phyloP scores from a whole-genome alignment of 306 rosid genomes.

The Acacia acuminata region DNA sequence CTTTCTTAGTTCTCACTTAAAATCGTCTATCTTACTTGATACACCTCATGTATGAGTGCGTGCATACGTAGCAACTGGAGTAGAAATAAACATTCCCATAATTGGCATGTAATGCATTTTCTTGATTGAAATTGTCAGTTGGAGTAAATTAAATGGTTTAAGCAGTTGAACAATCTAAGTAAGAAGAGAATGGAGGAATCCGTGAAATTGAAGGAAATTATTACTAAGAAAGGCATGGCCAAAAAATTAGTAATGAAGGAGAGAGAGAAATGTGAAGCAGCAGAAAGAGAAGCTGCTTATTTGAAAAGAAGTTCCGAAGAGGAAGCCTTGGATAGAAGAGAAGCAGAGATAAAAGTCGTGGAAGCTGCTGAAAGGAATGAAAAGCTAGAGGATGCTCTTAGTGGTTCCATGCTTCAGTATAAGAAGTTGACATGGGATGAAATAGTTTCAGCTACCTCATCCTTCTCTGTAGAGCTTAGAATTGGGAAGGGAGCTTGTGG shows the following conservation, averaged over 20 bases:
- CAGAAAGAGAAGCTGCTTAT: slow-evolving; percentile 56
- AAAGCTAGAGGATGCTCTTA: slow-evolving; percentile 72
- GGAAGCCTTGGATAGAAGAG: slow-evolving; percentile 71
- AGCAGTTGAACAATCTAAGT: too few species aligned
- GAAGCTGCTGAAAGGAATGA: slow-evolving; percentile 64
- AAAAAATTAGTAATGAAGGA: slow-evolving; percentile 52
- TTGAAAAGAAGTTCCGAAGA: slow-evolving; percentile 65
- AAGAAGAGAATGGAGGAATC: slow-evolving; percentile 57
- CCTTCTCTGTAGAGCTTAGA: slow-evolving; percentile 79
- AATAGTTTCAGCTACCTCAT: slow-evolving; percentile 76
- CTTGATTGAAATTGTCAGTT: not conserved
- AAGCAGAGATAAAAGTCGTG: slow-evolving; percentile 63
- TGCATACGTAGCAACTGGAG: not conserved
- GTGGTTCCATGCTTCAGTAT: slow-evolving; percentile 58
- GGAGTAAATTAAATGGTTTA: too few species aligned
- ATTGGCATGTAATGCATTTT: slow-evolving; percentile 10
- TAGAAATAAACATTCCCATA: not conserved
- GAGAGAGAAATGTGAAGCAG: slow-evolving; percentile 65
- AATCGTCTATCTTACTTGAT: not conserved
- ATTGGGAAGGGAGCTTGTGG: slow-evolving; percentile 93
- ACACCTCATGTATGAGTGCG: not conserved
- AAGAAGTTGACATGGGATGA: slow-evolving; percentile 80
- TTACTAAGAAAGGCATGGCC: slow-evolving; percentile 57
- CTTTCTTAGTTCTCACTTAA: not conserved
- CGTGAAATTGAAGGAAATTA: slow-evolving; percentile 60